These are phyloP conservation scores for Carex scoparia DNA, from an alignment of 176 grass and related monocot genomes.

Conservation along the genomic window DNA sequence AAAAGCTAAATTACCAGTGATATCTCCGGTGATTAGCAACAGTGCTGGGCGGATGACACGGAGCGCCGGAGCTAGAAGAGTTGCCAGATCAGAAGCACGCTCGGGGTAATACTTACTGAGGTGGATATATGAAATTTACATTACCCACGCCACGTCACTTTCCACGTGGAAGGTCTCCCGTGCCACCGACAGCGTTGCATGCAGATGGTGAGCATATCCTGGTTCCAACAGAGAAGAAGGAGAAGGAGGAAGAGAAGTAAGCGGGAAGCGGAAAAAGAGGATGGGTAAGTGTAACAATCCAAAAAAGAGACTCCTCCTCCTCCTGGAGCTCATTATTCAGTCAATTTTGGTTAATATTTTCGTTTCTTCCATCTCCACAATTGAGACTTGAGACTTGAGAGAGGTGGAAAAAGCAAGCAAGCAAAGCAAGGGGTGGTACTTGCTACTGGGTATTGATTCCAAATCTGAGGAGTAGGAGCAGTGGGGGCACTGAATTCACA, in stretches of 20 bases:
- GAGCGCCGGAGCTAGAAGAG: slow-evolving; percentile 42
- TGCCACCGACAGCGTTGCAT: slow-evolving; percentile 36
- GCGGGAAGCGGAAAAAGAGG: neutral
- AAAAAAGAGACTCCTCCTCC: neutral
- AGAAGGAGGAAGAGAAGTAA: too few species aligned
- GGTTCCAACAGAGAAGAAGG: neutral
- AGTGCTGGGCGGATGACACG: slow-evolving; percentile 62
- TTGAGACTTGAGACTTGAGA: neutral
- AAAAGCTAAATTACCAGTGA: slow-evolving; percentile 75
- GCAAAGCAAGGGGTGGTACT: too few species aligned
- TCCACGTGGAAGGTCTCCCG: too few species aligned
- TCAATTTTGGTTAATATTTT: too few species aligned
- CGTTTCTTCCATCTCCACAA: too few species aligned
- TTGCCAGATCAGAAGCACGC: slow-evolving; percentile 52
- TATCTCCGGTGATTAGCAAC: slow-evolving; percentile 70
- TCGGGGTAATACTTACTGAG: slow-evolving; percentile 63
- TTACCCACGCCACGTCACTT: slow-evolving; percentile 67
- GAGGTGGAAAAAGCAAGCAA: too few species aligned
- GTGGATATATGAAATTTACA: slow-evolving; percentile 81
- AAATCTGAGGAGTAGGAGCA: too few species aligned
- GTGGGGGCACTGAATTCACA: too few species aligned
- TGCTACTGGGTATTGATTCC: too few species aligned
- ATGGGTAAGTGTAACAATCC: neutral
- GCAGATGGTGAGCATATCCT: slow-evolving; percentile 20
- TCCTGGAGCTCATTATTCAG: neutral